phyloP scores from a whole-genome alignment of 176 grass and related monocot species.

The Cenchrus fungigraminus region DNA sequence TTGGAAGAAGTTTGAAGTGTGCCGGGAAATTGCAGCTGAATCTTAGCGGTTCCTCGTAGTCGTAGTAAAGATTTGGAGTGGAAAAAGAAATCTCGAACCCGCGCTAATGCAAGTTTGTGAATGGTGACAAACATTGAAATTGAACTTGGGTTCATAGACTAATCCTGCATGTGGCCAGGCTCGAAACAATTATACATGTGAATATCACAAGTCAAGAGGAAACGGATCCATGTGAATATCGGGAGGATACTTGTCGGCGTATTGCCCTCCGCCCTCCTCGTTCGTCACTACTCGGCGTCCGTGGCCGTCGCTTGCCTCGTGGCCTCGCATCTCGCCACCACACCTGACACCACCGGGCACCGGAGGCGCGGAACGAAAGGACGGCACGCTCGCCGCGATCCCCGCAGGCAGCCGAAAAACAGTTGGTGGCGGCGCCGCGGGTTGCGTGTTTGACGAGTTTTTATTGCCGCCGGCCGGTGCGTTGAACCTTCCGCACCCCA shows the following conservation, averaged over 20 bases:
- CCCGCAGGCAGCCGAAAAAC: constrained; percentile 7
- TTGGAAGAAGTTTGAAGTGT: not conserved
- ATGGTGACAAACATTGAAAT: not conserved
- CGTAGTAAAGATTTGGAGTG: not conserved
- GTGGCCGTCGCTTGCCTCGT: not conserved
- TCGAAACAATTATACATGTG: no score
- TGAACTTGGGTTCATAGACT: not conserved
- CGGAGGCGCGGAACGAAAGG: not conserved
- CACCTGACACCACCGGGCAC: no score
- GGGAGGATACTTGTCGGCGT: not conserved
- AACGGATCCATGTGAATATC: not conserved
- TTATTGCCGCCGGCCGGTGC: constrained; percentile 5
- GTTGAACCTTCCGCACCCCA: constrained; percentile 20
- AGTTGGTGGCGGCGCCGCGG: constrained; percentile 1
- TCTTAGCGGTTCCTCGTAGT: not conserved
- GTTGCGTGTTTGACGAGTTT: constrained; percentile 36
- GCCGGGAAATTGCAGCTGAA: not conserved
- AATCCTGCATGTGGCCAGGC: not conserved
- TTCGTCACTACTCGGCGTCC: not conserved
- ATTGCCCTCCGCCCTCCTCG: not conserved
- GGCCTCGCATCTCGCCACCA: not conserved
- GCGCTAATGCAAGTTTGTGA: no score
- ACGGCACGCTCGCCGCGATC: not conserved
- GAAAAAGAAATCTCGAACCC: not conserved
- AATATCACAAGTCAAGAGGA: not conserved